phyloP scores from a whole-genome alignment of 768 basidiomycete genomes.

The Gymnopilus dilepis region DNA sequence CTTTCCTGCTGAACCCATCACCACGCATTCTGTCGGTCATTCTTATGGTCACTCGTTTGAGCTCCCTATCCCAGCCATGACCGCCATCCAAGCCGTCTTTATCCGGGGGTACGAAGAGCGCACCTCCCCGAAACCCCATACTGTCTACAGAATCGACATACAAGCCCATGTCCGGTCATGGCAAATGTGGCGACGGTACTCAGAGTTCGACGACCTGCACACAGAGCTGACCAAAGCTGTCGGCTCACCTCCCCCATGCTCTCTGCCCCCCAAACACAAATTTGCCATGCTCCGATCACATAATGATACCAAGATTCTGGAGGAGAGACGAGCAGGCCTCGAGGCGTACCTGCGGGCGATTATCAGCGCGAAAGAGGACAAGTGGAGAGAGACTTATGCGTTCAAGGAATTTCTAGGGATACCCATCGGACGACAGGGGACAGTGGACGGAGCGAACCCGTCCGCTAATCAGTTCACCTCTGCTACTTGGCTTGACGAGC shows the following conservation, averaged over 20 bases:
- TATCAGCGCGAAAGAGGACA: constrained; percentile 77
- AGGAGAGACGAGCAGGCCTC: constrained; percentile 78
- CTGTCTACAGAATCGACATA: constrained; percentile 83
- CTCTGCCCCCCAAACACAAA: constrained; percentile 86
- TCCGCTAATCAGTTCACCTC: constrained; percentile 63
- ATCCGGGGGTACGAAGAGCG: constrained; percentile 75
- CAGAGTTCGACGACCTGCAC: constrained; percentile 90
- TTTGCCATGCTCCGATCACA: constrained; percentile 68
- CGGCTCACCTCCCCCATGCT: constrained; percentile 76
- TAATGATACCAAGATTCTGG: constrained; percentile 65
- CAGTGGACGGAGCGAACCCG: constrained; percentile 13
- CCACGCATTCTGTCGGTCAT: neutral
- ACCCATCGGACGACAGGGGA: constrained; percentile 63
- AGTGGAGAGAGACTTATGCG: constrained; percentile 79
- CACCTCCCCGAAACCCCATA: constrained; percentile 73
- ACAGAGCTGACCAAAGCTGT: constrained; percentile 79
- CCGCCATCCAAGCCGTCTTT: constrained; percentile 78
- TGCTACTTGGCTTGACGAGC: constrained; percentile 90
- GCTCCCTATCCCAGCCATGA: constrained; percentile 45
- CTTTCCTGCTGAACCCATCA: constrained; percentile 1
- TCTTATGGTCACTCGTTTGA: constrained; percentile 7
- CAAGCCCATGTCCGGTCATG: constrained; percentile 90
- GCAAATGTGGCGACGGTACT: constrained; percentile 94
- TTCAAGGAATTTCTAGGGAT: constrained; percentile 91
- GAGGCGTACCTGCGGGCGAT: constrained; percentile 89